Conservation (phyloP, 1,139 yeast genomes). For the Blastobotrys indianensis region DNA sequence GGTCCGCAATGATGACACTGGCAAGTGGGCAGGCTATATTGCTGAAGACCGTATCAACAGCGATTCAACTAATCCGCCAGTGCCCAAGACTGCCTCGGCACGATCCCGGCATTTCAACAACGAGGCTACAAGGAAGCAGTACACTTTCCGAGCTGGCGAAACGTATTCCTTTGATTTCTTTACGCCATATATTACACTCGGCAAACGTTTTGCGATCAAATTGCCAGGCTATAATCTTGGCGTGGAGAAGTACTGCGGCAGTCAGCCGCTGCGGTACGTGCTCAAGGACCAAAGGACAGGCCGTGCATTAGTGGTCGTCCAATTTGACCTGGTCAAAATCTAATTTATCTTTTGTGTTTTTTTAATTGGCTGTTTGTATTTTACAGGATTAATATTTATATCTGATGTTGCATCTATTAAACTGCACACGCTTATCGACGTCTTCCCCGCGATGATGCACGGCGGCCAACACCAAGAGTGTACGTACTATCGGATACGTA, state of each 20-base stretch:
- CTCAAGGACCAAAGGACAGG: conserved; percentile 23
- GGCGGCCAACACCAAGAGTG: no score
- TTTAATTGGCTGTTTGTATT: not conserved
- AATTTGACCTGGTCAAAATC: conserved; percentile 14
- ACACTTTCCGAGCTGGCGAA: conserved; percentile 30
- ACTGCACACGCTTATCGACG: no score
- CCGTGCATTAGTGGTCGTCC: conserved; percentile 26
- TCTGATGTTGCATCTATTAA: no score
- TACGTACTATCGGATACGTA: no score
- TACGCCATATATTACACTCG: conserved; percentile 41
- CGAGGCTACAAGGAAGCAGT: conserved; percentile 28
- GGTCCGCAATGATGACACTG: conserved; percentile 1
- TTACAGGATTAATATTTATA: not conserved
- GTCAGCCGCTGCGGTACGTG: conserved; percentile 35
- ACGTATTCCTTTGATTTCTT: conserved; percentile 40
- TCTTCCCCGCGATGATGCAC: no score
- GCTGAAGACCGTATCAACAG: no score
- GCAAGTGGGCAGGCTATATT: conserved; percentile 12
- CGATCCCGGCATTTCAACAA: conserved; percentile 34
- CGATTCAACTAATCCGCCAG: no score
- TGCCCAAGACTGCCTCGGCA: conserved; percentile 19
- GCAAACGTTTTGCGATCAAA: conserved; percentile 36
- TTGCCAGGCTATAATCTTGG: conserved; percentile 43
- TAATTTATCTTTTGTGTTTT: not conserved
- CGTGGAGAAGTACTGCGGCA: conserved; percentile 39